Evolutionary conservation across 495 filamentous ascomycete species (phyloP), one percentile per base, ranked within the genome.

Genomic region (Neurospora sp.): DNA sequence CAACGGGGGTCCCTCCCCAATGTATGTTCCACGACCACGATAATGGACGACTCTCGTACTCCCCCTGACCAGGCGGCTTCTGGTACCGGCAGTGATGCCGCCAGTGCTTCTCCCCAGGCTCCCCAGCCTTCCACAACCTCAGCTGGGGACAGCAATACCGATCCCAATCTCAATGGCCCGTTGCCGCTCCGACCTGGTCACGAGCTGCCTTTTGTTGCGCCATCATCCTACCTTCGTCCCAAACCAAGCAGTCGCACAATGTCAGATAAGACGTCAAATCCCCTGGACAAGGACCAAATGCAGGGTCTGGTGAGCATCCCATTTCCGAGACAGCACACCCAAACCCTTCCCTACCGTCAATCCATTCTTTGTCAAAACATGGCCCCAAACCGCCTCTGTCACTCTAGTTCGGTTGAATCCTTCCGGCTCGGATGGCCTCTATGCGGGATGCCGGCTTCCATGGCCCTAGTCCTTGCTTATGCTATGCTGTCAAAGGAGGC

Each of bases 211-310:
- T 87, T 87, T 82, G 93, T 96, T 77, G 89, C 91, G 85, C 94
- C 93, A 77, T 91, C 92, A 72, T 93, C 92, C 68, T 97, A 94
- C 85, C 89, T 96, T 82, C 90, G 90, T 78, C 92, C 91, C 71
- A 86, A 87, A 80, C 81, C 85, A 77, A 82, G 75, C 74, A 82
- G 79, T 80, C 84, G 80, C 78, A 81, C 83, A 78, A 82, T 84
- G 77, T 78, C 87, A 74, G 82, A 86, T 71, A 86, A 87, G 80
- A 85, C 89, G 78, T 85, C 92, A 83, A 91, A 86, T 83, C 88
- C 89, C 75, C 86, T 97, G 74, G 94, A 98, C 82, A 89, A 88
- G 82, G 95, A 97, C 84, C 95, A 98, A 85, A 88, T 91, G 83
- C 91, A 95, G 82, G 95, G 92, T 79, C 88, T 98, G 88, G 95